Base-by-base conservation (phyloP, 345 rosid species). In the Luvunga scandens region DNA sequence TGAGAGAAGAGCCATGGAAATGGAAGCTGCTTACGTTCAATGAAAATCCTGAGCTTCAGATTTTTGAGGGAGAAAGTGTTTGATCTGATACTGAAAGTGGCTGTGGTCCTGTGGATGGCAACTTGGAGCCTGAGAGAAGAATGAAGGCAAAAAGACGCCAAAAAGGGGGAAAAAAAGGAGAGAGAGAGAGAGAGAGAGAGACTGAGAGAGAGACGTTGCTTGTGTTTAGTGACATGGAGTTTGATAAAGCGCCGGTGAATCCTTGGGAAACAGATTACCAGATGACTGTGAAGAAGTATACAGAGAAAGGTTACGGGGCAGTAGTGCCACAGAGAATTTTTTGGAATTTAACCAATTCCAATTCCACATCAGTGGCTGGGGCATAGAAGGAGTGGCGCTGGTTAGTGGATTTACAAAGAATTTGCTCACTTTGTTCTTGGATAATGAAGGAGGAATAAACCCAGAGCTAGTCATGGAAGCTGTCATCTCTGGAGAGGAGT, bases 161-260 rank as follows among this genome's bases (percentile, higher is more conserved):
- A 36, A 36, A 36, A 8, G 38, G 38, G 8, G 38, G 5, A 1
- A 34, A 34, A 34, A 6, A 34, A 6, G 2, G 1, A 5, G 5
- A n/a, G 6, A 34, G 6, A 5, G 5, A 33, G 1, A 34, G 1
- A 34, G 36, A 34, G 36, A 34, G 91, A 84, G 1, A 34, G 1
- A 34, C 7, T 5, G 36, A 34, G 91, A 84, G 90, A 7, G 87
- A 84, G 78, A 79, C 85, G 78, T 82, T 88, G 55, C 84, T 90
- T 63, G 91, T 88, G 64, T 91, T 90, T 62, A 91, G 92, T 39
- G 94, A 87, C 73, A 93, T 93, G 96, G 90, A 89, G 10, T 93
- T 90, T 30, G 88, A 89, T 72, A 0, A 76, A 59, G 92, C 90
- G 0, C 82, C 85, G 1, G 1, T 5, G 1, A 69, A 25, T 63